Evolutionary conservation across 169 alveolate species (phyloP), one percentile per base, ranked within the genome.

Genomic region (Miamiensis avidus): DNA sequence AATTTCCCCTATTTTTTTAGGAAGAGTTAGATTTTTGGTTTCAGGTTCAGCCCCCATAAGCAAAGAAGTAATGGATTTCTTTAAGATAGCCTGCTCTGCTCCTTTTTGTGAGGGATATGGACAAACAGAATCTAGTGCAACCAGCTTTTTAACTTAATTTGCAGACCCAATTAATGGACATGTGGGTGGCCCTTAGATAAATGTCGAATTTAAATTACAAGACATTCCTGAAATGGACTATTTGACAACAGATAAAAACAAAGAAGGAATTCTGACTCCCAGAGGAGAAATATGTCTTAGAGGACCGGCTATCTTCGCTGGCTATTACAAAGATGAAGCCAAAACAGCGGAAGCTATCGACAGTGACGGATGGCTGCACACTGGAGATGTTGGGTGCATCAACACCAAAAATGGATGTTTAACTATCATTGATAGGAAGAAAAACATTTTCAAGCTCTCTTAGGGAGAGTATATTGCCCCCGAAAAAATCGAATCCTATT

Each of bases 391-490:
- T 97, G 25, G 69, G 75, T 89, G 90, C 83, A 34, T 69, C 75
- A 29, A 96, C 4, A 49, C 65, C 27, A 93, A 96, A 64, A 91
- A 92, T 81, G 97, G 97, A 83, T 96, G 97, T 0, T 86, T 98
- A 25, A 97, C 93, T 93, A 97, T 98, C 83, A 96, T 98, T 81
- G 99, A 98, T 86, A 90, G 99, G 81, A 98, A 98, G 29, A 96
- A 97, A 88, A 97, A 98, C 86, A 94, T 98, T 65, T 98, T 98
- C 91, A 98, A 98, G 87, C 92, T 98, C 30, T 93, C 98, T 34
- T 98, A 98, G 91, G 99, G 99, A 31, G 99, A 98, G 83, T 98
- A 98, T 88, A 96, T 98, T 64, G 98, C 99, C 29, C 99, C 99
- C 4, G 99, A 96, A 34, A 95, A 97, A 81, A 88, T 97, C 26